phyloP scores from a whole-genome alignment of 345 rosid genomes.

The Eucalyptus tenuipes region DNA sequence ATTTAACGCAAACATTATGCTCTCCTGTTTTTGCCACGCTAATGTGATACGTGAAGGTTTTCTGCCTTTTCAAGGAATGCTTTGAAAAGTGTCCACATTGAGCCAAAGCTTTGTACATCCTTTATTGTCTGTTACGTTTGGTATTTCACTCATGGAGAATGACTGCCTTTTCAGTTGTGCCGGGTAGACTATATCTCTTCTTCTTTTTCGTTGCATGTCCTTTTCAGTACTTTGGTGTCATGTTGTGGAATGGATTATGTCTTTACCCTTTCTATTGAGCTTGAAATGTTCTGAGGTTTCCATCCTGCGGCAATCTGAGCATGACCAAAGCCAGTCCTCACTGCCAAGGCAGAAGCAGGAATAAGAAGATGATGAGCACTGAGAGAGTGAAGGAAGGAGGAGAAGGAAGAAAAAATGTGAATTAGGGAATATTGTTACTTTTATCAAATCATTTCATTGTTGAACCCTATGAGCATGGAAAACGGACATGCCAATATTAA shows the following conservation, averaged over 20 bases:
- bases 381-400: neutral
- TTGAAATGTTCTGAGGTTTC: neutral
- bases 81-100: neutral
- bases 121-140: neutral
- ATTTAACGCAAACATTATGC: neutral
- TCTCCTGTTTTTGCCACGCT: neutral
- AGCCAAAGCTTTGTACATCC: neutral
- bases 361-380: neutral
- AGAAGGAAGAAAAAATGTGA: neutral
- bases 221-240: neutral
- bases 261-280: neutral
- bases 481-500: neutral
- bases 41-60: neutral
- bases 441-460: neutral
- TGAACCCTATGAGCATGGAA: neutral
- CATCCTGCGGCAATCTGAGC: neutral
- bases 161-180: neutral
- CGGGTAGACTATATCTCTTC: neutral
- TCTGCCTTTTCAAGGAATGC: neutral
- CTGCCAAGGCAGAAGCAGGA: neutral
- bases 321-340: neutral
- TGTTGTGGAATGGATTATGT: neutral
- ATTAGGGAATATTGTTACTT: neutral
- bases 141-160: neutral
- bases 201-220: neutral